These are phyloP conservation scores for Batkoa obscura DNA, from an alignment of 371 early-diverging fungal genomes.

Conservation along the genomic window DNA sequence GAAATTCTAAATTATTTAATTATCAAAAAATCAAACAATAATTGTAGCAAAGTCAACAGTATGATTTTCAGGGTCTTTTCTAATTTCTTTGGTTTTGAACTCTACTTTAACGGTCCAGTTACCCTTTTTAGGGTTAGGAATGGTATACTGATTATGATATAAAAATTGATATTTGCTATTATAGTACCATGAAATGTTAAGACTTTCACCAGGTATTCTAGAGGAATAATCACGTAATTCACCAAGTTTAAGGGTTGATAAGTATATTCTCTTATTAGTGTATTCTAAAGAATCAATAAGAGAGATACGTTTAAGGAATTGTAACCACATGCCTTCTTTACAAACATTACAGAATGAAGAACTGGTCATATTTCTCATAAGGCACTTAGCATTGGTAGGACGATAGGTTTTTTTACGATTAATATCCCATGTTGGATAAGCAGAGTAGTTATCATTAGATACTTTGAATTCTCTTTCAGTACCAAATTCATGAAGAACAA, in stretches of 20 bases:
- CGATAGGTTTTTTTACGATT: conserved; percentile 18
- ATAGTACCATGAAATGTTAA: conserved; percentile 14
- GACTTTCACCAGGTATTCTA: conserved; percentile 10
- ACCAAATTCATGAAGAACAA: conserved; percentile 27
- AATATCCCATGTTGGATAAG: conserved; percentile 24
- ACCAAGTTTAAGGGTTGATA: conserved; percentile 10
- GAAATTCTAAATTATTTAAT: too few species aligned
- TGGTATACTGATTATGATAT: not conserved
- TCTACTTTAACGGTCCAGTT: conserved; percentile 1
- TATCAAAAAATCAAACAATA: too few species aligned
- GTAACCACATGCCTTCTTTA: conserved; percentile 31
- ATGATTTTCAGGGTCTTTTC: too few species aligned
- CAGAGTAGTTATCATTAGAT: conserved; percentile 22
- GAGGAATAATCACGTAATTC: conserved; percentile 18
- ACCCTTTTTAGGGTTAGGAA: not conserved
- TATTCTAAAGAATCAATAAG: conserved; percentile 17
- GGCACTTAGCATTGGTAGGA: conserved; percentile 26
- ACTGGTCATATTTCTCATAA: conserved; percentile 36
- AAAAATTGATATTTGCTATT: conserved; percentile 7
- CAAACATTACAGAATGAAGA: conserved; percentile 26
- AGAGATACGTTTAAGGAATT: conserved; percentile 20
- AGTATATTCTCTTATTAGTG: not conserved
- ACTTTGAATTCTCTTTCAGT: conserved; percentile 19
- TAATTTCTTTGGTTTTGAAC: not conserved
- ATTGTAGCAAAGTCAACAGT: too few species aligned